These are phyloP conservation scores for Fomitopsis schrenkii DNA, from an alignment of 1,284 basidiomycete genomes.

Conservation along the genomic window DNA sequence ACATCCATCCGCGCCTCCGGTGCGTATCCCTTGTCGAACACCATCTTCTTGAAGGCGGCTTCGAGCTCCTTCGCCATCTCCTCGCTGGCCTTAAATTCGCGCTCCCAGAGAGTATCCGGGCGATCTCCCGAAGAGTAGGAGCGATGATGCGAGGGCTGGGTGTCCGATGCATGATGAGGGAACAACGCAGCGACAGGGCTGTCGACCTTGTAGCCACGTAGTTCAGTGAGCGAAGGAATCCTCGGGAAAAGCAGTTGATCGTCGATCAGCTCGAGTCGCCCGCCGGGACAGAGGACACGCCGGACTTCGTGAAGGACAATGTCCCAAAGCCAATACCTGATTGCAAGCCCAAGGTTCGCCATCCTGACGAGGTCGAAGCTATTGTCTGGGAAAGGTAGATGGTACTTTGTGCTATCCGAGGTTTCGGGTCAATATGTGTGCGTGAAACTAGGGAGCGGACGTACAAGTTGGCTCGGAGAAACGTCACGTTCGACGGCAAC, in stretches of 20 bases:
- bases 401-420: conserved; percentile 44
- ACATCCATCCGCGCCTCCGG: conserved; percentile 36
- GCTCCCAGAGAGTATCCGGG: not conserved
- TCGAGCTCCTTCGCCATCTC: conserved; percentile 41
- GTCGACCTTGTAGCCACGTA: not conserved
- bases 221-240: conserved; percentile 13
- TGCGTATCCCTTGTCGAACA: conserved; percentile 45
- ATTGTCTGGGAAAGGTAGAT: conserved; percentile 54
- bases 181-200: not conserved
- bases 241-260: conserved; percentile 62
- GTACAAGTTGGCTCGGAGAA: conserved; percentile 64
- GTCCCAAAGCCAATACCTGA: conserved; percentile 57
- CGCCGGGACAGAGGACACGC: conserved; percentile 57
- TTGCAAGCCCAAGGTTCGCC: conserved; percentile 56
- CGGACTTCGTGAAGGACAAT: conserved; percentile 51
- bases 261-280: conserved; percentile 67
- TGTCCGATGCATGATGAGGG: not conserved
- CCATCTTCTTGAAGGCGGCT: conserved; percentile 49
- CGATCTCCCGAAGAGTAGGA: not conserved
- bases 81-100: conserved; percentile 32
- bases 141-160: not conserved
- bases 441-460: conserved; percentile 24
- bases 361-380: conserved; percentile 70
- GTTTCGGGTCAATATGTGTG: not conserved
- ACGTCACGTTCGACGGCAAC: conserved; percentile 44